Evolutionary conservation across 805 yeast species (phyloP).

Genomic region (Maudiozyma bulderi): DNA sequence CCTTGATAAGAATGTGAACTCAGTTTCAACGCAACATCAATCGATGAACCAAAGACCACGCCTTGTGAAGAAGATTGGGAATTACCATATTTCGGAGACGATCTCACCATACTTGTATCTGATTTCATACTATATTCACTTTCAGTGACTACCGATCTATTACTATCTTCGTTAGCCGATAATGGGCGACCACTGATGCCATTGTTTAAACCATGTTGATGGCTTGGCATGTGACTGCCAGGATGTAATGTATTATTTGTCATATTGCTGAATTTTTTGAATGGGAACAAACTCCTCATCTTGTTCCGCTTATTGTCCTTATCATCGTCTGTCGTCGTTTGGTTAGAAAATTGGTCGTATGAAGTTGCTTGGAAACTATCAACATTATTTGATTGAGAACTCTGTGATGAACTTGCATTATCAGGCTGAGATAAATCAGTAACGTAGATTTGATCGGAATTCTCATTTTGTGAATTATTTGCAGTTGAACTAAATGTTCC

Average conservation of each 20-base stretch:
- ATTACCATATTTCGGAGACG: background rate
- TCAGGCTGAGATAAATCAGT: slow-evolving; percentile 11
- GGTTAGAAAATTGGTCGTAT: slow-evolving; percentile 6
- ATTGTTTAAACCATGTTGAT: background rate
- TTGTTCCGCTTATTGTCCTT: slow-evolving; percentile 38
- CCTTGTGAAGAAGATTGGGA: background rate
- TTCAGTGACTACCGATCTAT: background rate
- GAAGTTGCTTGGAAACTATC: slow-evolving; percentile 8
- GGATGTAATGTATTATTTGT: slow-evolving; percentile 3
- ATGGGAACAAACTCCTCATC: slow-evolving; percentile 54
- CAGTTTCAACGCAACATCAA: slow-evolving; percentile 41
- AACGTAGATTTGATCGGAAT: slow-evolving; percentile 13
- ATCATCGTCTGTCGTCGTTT: slow-evolving; percentile 12
- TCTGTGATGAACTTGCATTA: background rate
- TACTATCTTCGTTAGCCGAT: background rate
- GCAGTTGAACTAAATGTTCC: slow-evolving; percentile 1
- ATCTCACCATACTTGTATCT: background rate
- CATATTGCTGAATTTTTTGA: slow-evolving; percentile 30
- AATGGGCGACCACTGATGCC: background rate
- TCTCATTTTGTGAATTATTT: background rate
- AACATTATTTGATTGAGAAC: background rate
- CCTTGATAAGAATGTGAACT: slow-evolving; percentile 37
- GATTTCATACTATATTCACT: background rate
- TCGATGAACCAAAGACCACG: slow-evolving; percentile 55
- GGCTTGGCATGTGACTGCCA: background rate